A percentile compares a stretch with the other conserved stretches of the same genome.
phyloP scores from a whole-genome alignment of 805 yeast species.

The Zygosaccharomyces kombuchaensis region DNA sequence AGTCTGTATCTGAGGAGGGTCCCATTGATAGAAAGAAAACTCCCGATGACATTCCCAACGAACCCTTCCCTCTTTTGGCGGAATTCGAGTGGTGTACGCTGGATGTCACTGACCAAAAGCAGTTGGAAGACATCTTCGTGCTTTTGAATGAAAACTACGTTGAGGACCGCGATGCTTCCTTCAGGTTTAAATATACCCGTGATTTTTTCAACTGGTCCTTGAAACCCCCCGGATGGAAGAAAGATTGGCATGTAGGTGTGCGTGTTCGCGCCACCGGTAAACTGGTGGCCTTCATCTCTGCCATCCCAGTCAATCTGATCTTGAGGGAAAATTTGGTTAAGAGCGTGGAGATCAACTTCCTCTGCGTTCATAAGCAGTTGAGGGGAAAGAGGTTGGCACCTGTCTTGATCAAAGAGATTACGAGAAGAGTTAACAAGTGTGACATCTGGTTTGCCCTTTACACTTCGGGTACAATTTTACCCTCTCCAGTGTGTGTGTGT shows the following conservation, averaged over 20 bases:
- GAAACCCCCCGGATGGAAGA: constrained; percentile 86
- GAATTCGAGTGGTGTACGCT: constrained; percentile 89
- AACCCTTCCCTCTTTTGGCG: constrained; percentile 64
- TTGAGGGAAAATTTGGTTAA: constrained; percentile 53
- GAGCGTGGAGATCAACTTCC: constrained; percentile 86
- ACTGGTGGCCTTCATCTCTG: constrained; percentile 88
- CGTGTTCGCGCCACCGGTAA: constrained; percentile 72
- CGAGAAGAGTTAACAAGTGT: constrained; percentile 79
- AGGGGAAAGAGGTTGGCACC: constrained; percentile 94
- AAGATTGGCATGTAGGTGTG: constrained; percentile 91
- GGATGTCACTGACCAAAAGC: constrained; percentile 51
- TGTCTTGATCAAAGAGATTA: constrained; percentile 86
- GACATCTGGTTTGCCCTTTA: constrained; percentile 94
- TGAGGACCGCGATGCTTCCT: constrained; percentile 88
- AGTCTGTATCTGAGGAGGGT: constrained; percentile 63
- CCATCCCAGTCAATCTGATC: constrained; percentile 69
- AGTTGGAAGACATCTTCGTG: constrained; percentile 73
- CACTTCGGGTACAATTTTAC: constrained; percentile 88
- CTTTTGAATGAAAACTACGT: constrained; percentile 86
- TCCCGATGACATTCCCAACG: constrained; percentile 64
- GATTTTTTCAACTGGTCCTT: constrained; percentile 90
- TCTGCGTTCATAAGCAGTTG: constrained; percentile 90
- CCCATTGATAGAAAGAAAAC: constrained; percentile 69
- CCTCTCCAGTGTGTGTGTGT: constrained; percentile 86
- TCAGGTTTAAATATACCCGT: constrained; percentile 83